Percentiles rank a stretch among this genome's conserved stretches.
phyloP scores from a whole-genome alignment of 1,284 basidiomycete genomes.

The Cystobasidium pallidum region DNA sequence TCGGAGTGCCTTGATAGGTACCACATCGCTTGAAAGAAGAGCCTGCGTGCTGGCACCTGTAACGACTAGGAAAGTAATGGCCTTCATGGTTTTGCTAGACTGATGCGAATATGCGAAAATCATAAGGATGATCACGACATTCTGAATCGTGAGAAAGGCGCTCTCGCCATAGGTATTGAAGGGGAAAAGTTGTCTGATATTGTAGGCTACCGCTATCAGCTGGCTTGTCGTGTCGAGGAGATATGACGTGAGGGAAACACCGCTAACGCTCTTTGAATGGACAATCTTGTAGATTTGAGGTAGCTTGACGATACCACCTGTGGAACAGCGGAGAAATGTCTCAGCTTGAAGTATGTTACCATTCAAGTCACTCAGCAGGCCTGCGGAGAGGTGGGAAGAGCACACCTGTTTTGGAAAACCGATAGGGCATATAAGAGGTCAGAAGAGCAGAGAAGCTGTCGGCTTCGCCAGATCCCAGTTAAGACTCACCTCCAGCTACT shows the following conservation, averaged over 20 bases:
- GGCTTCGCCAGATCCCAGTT: neutral
- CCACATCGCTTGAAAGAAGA: conserved; percentile 58
- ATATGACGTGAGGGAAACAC: conserved; percentile 78
- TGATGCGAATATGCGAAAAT: conserved; percentile 66
- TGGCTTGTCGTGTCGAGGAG: conserved; percentile 58
- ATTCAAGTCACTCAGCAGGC: neutral
- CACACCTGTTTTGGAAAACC: neutral
- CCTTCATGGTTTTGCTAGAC: conserved; percentile 45
- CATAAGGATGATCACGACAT: conserved; percentile 62
- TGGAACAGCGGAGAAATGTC: neutral
- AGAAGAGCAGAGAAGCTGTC: neutral
- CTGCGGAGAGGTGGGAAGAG: neutral
- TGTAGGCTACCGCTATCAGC: conserved; percentile 66
- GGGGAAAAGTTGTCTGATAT: conserved; percentile 77
- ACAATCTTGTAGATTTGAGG: conserved; percentile 73
- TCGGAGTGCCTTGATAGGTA: conserved; percentile 63
- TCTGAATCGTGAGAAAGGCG: conserved; percentile 72
- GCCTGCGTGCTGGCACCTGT: conserved; percentile 58
- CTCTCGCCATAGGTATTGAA: conserved; percentile 97
- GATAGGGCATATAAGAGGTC: neutral
- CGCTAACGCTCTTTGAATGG: conserved; percentile 70
- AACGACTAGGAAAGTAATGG: conserved; percentile 49
- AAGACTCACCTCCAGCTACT: conserved; percentile 65
- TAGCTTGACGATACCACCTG: conserved; percentile 92
- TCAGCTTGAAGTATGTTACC: neutral